Evolutionary conservation across 2,329 filamentous ascomycete genomes (phyloP).

Genomic region (Emmonsia crescens): DNA sequence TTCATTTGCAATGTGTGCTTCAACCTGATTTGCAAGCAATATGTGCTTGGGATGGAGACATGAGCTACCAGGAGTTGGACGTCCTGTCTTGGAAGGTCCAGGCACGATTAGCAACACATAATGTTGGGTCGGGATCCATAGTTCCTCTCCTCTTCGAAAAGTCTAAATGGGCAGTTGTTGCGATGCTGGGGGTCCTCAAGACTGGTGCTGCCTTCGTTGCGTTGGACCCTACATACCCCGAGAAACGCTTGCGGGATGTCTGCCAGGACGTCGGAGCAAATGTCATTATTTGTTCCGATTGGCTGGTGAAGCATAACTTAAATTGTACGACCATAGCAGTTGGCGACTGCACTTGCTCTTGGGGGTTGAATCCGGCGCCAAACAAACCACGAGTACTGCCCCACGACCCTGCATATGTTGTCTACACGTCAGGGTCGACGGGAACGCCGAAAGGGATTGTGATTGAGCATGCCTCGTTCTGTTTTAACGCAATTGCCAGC

Average conservation of each 20-base stretch:
- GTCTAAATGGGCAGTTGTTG: constrained; percentile 8
- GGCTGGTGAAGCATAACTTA: not conserved
- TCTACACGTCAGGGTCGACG: constrained; percentile 26
- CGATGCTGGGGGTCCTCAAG: constrained; percentile 8
- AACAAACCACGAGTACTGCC: not conserved
- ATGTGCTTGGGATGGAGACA: not conserved
- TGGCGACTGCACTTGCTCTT: not conserved
- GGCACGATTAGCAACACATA: not conserved
- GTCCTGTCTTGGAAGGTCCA: constrained; percentile 2
- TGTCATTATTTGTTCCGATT: not conserved
- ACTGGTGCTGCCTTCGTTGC: constrained; percentile 7
- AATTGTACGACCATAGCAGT: not conserved
- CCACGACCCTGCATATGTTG: constrained; percentile 20
- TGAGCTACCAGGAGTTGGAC: constrained; percentile 13
- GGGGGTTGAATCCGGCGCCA: not conserved
- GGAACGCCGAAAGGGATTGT: constrained; percentile 25
- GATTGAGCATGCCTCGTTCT: constrained; percentile 28
- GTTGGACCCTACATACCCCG: constrained; percentile 6
- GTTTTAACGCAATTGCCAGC: constrained; percentile 25
- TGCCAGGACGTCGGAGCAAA: constrained; percentile 1
- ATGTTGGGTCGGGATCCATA: constrained; percentile 1
- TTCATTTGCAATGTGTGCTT: not conserved
- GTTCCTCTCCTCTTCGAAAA: constrained; percentile 11
- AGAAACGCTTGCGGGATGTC: constrained; percentile 3
- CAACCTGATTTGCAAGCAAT: not conserved